Evolutionary conservation across 345 rosid genomes (phyloP), one percentile per base, ranked within the genome.

Genomic region (Heritiera fomes): DNA sequence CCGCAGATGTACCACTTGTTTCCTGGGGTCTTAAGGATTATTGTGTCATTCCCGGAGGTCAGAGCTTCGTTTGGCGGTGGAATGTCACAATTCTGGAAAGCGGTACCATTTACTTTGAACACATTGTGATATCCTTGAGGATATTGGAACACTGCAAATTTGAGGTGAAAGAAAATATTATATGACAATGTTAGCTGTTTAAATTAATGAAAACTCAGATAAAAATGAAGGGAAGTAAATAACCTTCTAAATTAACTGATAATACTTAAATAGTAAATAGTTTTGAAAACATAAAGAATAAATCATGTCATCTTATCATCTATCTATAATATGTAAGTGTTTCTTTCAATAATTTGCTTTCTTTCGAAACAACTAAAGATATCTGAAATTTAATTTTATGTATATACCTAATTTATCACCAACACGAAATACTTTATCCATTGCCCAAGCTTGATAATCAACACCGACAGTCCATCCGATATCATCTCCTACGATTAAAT

Each of bases 1-100:
- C 90, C 87, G 18, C 91, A 86, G 43, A 88, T 85, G 77, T 85
- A 90, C 87, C 93, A 80, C 75, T 87, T 86, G 14, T 71, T 82
- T 20, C 89, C 88, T 1, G 86, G 65, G 2, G 71, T 30, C 1
- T 0, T 0, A 4, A 88, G 83, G 20, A 78, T 20, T 34, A 89
- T 74, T 18, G 17, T 65, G 59, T 85, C 93, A 1, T 80, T 64
- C 8, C 91, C 89, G 9, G 53, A 28, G 10, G 56, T 20, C 7
- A 75, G 61, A 1, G 83, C 18, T n/a, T 55, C 40, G 11, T 47
- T 73, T 0, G 56, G 2, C 0, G 78, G 20, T 10, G 80, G 75
- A 18, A 67, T 6, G 17, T 13, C 45, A 83, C 91, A 88, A 8
- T 38, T 14, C n/a, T 77, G 64, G 79, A 89, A 89, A 2, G 14